Percentiles rank a stretch among this genome's conserved stretches.
Conservation (phyloP, 163 green algal genomes). For the Coccomyxa subellipsoidea region DNA sequence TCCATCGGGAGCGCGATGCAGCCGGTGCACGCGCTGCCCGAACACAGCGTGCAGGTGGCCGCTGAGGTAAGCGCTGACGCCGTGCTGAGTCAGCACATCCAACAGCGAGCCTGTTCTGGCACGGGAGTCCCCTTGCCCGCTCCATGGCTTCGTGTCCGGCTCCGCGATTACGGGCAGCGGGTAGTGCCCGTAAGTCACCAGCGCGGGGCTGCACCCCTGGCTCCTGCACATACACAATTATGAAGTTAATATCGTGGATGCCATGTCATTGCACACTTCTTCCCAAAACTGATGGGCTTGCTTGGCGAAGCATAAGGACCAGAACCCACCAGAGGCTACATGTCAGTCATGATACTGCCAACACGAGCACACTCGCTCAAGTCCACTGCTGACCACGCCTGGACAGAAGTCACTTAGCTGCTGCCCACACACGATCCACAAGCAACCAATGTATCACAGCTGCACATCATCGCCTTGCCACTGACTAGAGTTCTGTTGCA, state of each 20-base stretch:
- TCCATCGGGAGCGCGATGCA: constrained; percentile 33
- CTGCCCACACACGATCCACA: no score
- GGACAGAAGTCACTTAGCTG: no score
- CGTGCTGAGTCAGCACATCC: constrained; percentile 35
- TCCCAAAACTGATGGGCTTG: not conserved
- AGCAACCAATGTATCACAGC: no score
- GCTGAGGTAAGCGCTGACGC: constrained; percentile 51
- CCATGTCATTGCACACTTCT: no score
- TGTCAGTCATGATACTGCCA: no score
- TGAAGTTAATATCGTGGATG: no score
- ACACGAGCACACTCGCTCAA: no score
- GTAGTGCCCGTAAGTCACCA: constrained; percentile 72
- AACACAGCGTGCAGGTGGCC: constrained; percentile 76
- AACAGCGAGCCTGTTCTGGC: constrained; percentile 11
- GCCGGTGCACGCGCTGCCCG: constrained; percentile 53
- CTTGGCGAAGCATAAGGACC: not conserved
- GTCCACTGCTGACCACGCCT: no score
- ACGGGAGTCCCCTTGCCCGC: no score
- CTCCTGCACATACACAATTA: constrained; percentile 6
- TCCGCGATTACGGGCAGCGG: constrained; percentile 45
- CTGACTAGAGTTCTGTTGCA: no score
- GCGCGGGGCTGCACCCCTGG: constrained; percentile 17
- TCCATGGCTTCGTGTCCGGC: constrained; percentile 8
- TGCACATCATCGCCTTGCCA: no score
- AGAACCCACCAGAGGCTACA: no score